Percentiles rank a stretch among this genome's conserved stretches.
phyloP scores from a whole-genome alignment of 139 green algal species.

The Tetraselmis striata region DNA sequence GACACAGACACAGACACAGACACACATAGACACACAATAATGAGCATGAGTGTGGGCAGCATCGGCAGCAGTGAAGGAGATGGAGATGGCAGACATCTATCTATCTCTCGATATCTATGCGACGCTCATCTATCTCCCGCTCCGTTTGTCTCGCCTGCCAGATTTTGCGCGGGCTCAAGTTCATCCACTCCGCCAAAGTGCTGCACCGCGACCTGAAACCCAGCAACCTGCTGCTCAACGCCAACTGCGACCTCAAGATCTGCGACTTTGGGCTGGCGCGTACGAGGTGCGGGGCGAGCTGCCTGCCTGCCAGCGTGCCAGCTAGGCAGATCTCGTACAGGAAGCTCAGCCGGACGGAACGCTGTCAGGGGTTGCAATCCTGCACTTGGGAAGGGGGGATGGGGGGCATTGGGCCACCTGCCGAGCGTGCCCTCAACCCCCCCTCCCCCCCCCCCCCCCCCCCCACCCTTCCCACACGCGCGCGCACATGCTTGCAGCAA shows the following conservation, averaged over 20 bases:
- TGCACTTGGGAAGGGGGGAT: too few relatives aligned
- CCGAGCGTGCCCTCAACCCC: too few relatives aligned
- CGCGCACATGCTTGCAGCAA: slow-evolving; percentile 20
- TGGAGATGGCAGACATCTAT: too few relatives aligned
- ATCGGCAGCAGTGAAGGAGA: too few relatives aligned
- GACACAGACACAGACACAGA: not conserved
- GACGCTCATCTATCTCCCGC: too few relatives aligned
- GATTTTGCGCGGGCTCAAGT: slow-evolving; percentile 50
- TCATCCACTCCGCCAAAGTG: slow-evolving; percentile 51
- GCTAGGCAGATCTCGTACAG: too few relatives aligned
- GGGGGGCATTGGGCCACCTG: not conserved
- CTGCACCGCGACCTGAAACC: slow-evolving; percentile 59
- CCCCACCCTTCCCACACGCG: too few relatives aligned
- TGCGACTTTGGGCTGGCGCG: slow-evolving; percentile 54
- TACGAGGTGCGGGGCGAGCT: slow-evolving; percentile 13
- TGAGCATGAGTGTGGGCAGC: not conserved
- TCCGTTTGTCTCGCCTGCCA: not conserved
- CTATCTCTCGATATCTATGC: too few relatives aligned
- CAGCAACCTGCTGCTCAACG: slow-evolving; percentile 52
- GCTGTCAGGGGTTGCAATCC: too few relatives aligned
- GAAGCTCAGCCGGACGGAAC: too few relatives aligned
- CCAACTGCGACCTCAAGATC: slow-evolving; percentile 59
- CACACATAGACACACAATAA: not conserved
- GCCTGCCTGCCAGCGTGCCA: too few relatives aligned
- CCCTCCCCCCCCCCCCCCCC: too few relatives aligned